Base-by-base conservation (phyloP, 73 alveolate species). In the Paraurostyla sp. region DNA sequence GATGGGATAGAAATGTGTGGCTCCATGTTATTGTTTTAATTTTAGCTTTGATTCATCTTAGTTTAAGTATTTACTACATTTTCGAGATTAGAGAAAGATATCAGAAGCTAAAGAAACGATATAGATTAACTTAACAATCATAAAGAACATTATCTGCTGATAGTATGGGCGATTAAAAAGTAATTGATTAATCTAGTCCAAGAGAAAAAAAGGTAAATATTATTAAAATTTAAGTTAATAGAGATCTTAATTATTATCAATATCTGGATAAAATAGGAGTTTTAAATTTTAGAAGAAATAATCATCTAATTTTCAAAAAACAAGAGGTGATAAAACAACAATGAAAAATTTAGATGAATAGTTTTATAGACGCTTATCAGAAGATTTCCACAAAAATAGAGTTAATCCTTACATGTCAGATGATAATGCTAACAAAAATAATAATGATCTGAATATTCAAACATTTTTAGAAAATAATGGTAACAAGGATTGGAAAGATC, bases 401-500 rank as follows among this genome's bases (percentile, higher is more conserved):
- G n/a, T n/a, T n/a, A n/a, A n/a, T 13, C 22, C 57, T 15, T 18
- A 18, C 13, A 27, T 23, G 29, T 3, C 51, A 23, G 54, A 6
- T 7, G 54, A 22, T 30, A 50, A 7, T 22, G 25, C 51, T 16
- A 27, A 62, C 18, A 16, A 6, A 62, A 13, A 18, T 15, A 22
- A 9, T 7, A 3, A 4, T 25, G 80, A 62, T 35, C 52, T 6
- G 16, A 35, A 35, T 30, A 13, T 23, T 56, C 33, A 13, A 23
- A 56, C 16, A 56, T 16, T 20, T 20, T 13, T 20, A 11, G 20
- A 56, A 56, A 35, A 62, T 15, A 62, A 27, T 62, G 80, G 29
- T 16, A 35, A 15, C 23, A 9, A 35, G 30, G 30, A 69, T 58
- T 89, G 97, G 97, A 91, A 92, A 50, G 60, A 71, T 82, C 49